Base-by-base conservation (phyloP, 768 basidiomycete genomes). In the Tylopilus intermedius region DNA sequence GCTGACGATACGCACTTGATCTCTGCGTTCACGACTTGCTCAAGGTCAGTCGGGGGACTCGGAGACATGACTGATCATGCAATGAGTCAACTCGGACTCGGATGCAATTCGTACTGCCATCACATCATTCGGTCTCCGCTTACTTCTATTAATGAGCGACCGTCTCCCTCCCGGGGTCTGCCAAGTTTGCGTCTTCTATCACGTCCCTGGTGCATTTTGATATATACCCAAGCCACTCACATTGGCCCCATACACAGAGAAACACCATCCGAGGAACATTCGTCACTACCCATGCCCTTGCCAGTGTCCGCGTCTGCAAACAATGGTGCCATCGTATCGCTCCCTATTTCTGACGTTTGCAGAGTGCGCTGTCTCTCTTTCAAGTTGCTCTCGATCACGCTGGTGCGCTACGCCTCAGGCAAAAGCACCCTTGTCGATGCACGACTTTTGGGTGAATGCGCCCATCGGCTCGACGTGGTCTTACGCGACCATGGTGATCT, bases 1-100 rank as follows among this genome's bases (percentile, higher is more conserved):
- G 10, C 9, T 37, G 14, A 26, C 0, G 33, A 53, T 72, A 62
- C 78, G 21, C 54, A 84, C 84, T 84, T 85, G 63, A 88, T 75
- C 58, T 88, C 86, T 4, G 71, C 65, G 5, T 80, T 77, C 0
- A 86, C 61, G 11, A 86, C 86, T 15, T 72, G 69, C 55, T 80
- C 72, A 3, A 87, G 64, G 59, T 86, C 82, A 2, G 77, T 76
- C 1, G 67, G 63, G n/a, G 74, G 18, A 18, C 18, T 18, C 18
- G 18, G 78, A 7, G 55, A 50, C 62, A 64, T 61, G 13, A 10
- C 39, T 29, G 38, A 24, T 18, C 18, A 24, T 24, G 24, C 5
- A 5, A 24, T 24, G 5, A 24, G 24, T 24, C 24, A 24, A 24
- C 24, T 24, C 24, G 24, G 18, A 18, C 18, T 18, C 24, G 24